These are phyloP conservation scores for Fraxinus greggii DNA, from an alignment of 305 asterid species.

Conservation along the genomic window DNA sequence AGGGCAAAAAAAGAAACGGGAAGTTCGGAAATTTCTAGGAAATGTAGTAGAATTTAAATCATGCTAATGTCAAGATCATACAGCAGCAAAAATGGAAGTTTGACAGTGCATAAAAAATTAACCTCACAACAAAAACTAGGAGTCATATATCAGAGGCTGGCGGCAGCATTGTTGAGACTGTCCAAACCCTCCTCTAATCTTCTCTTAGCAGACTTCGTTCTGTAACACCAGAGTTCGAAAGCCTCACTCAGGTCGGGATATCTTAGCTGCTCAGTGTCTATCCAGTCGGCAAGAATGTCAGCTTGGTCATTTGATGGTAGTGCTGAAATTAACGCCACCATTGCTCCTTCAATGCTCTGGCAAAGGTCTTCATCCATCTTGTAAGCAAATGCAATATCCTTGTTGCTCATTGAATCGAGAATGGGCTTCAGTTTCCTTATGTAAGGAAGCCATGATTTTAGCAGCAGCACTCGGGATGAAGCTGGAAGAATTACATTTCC, in stretches of 20 bases:
- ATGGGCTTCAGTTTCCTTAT: slow-evolving; percentile 56
- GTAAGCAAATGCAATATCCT: slow-evolving; percentile 39
- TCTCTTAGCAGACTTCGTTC: slow-evolving; percentile 70
- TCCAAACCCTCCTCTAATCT: slow-evolving; percentile 52
- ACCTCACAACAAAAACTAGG: slow-evolving; percentile 1
- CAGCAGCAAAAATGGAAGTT: slow-evolving; percentile 6
- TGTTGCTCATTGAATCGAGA: slow-evolving; percentile 39
- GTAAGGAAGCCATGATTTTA: slow-evolving; percentile 67
- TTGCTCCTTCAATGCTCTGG: slow-evolving; percentile 68
- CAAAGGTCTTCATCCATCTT: slow-evolving; percentile 68
- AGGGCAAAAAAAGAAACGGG: background rate
- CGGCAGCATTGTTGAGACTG: slow-evolving; percentile 28
- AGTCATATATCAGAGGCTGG: slow-evolving; percentile 35
- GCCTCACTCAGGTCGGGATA: slow-evolving; percentile 84
- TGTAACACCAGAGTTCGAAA: slow-evolving; percentile 79
- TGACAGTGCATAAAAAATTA: background rate
- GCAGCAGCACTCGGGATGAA: slow-evolving; percentile 44
- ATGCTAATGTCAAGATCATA: background rate
- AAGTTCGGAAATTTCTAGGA: background rate
- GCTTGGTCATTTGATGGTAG: slow-evolving; percentile 75
- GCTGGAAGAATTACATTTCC: slow-evolving; percentile 69
- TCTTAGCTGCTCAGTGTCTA: slow-evolving; percentile 43
- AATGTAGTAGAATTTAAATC: background rate
- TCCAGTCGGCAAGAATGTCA: slow-evolving; percentile 67
- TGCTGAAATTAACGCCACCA: slow-evolving; percentile 58